Evolutionary conservation across 2,329 filamentous ascomycete species (phyloP).

Genomic region (Reticulascus tulasneorum): DNA sequence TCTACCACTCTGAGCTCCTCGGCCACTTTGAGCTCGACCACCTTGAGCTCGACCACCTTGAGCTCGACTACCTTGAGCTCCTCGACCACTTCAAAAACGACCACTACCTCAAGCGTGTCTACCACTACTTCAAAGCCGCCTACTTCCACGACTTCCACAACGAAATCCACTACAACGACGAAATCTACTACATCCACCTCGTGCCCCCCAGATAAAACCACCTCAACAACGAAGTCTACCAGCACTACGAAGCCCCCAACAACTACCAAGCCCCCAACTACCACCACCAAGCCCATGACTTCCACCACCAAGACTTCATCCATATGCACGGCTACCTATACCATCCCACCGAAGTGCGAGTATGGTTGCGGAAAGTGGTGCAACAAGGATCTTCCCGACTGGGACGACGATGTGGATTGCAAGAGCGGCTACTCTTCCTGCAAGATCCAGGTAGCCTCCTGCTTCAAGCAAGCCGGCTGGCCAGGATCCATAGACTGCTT

Average conservation of each 20-base stretch:
- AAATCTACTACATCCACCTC: conserved; percentile 3
- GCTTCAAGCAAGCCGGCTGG: conserved; percentile 48
- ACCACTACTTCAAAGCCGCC: conserved; percentile 13
- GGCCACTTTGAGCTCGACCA: conserved; percentile 8
- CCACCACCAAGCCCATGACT: conserved; percentile 17
- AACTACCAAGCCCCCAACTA: conserved; percentile 8
- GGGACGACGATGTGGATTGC: conserved; percentile 38
- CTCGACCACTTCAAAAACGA: conserved; percentile 10
- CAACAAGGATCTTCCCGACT: conserved; percentile 44
- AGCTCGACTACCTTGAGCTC: conserved; percentile 9
- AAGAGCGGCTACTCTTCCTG: conserved; percentile 38
- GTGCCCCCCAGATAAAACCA: conserved; percentile 11
- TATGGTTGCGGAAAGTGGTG: conserved; percentile 54
- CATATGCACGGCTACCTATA: conserved; percentile 45
- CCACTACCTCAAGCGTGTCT: conserved; percentile 14
- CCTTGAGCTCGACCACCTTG: conserved; percentile 6
- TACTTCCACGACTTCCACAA: conserved; percentile 13
- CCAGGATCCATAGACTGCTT: conserved; percentile 44
- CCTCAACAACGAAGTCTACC: conserved; percentile 11
- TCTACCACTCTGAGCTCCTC: conserved; percentile 10
- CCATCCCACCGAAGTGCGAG: conserved; percentile 45
- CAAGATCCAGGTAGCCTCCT: conserved; percentile 43
- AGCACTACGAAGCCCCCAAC: conserved; percentile 8
- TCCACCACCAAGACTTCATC: conserved; percentile 31
- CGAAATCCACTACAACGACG: conserved; percentile 15